Evolutionary conservation across 1,284 basidiomycete genomes (phyloP).

Genomic region (Austroboletus niveus): DNA sequence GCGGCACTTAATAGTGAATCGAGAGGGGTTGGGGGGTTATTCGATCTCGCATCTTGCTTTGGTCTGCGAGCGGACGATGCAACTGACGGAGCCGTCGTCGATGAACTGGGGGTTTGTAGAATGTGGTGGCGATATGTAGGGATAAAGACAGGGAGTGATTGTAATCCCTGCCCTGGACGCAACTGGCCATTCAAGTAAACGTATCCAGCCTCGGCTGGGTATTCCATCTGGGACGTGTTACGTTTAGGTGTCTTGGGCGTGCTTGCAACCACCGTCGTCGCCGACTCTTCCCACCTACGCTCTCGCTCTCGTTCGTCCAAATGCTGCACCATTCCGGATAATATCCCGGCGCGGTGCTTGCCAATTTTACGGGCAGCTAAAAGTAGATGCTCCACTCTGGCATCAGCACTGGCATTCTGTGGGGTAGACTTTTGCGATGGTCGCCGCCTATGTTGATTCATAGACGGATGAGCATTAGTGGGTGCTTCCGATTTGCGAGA

Average conservation of each 20-base stretch:
- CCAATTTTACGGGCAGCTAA: slow-evolving; percentile 50
- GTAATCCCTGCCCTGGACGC: slow-evolving; percentile 22
- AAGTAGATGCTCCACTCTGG: slow-evolving; percentile 47
- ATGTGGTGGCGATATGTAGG: slow-evolving; percentile 29
- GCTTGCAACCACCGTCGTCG: slow-evolving; percentile 22
- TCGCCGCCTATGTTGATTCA: slow-evolving; percentile 23
- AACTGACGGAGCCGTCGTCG: slow-evolving; percentile 28
- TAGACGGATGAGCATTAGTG: slow-evolving; percentile 1
- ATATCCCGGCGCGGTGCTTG: slow-evolving; percentile 39
- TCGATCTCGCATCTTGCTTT: slow-evolving; percentile 15
- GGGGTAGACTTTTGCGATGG: slow-evolving; percentile 22
- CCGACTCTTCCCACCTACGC: slow-evolving; percentile 26
- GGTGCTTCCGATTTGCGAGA: slow-evolving; percentile 23
- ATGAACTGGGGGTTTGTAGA: slow-evolving; percentile 32
- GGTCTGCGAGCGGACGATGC: slow-evolving; percentile 23
- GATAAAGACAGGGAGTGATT: slow-evolving; percentile 30
- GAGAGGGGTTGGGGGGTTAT: slow-evolving; percentile 38
- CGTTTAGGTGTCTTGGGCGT: slow-evolving; percentile 36
- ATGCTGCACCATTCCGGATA: slow-evolving; percentile 36
- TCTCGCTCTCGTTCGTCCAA: slow-evolving; percentile 29
- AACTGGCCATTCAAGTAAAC: slow-evolving; percentile 29
- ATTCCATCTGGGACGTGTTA: slow-evolving; percentile 10
- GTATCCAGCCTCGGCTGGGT: slow-evolving; percentile 23
- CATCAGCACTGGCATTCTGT: slow-evolving; percentile 39
- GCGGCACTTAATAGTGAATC: slow-evolving; percentile 63